phyloP scores from a whole-genome alignment of 202 grass and related monocot species.

The Carex arenaria region DNA sequence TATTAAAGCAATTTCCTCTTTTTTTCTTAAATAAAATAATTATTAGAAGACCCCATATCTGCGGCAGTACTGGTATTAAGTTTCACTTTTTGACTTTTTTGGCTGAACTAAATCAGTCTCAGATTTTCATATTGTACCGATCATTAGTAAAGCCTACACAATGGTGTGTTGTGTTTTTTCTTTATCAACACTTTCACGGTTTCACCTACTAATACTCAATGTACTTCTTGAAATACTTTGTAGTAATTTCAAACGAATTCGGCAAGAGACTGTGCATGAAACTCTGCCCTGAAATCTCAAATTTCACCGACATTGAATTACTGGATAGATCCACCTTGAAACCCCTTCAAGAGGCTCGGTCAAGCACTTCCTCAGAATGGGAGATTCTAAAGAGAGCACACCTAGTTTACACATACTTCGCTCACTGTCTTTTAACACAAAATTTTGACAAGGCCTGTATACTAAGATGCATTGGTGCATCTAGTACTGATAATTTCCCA shows the following conservation, averaged over 20 bases:
- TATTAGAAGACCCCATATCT: background rate
- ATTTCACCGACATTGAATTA: conserved; percentile 35
- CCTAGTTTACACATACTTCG: conserved; percentile 34
- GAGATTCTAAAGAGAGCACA: conserved; percentile 32
- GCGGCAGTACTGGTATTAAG: background rate
- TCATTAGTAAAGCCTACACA: background rate
- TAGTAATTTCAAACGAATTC: conserved; percentile 54
- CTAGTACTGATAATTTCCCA: conserved; percentile 76
- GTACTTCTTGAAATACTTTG: background rate
- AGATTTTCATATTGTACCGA: background rate
- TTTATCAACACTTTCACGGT: background rate
- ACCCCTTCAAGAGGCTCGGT: conserved; percentile 14
- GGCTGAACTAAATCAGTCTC: background rate
- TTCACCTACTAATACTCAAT: background rate
- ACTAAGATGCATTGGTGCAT: conserved; percentile 45
- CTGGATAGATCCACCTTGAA: background rate
- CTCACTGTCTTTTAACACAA: conserved; percentile 19
- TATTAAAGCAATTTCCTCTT: background rate
- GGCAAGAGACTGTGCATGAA: conserved; percentile 50
- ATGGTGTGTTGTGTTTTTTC: background rate
- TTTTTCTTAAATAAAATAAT: background rate
- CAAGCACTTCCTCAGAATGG: conserved; percentile 29
- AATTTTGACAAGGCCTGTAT: conserved; percentile 25
- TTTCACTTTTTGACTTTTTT: background rate
- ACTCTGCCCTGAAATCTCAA: conserved; percentile 42